Percentiles rank a stretch among this genome's conserved stretches.
phyloP scores from a whole-genome alignment of 2,329 filamentous ascomycete genomes.

The Stemphylium vesicarium region DNA sequence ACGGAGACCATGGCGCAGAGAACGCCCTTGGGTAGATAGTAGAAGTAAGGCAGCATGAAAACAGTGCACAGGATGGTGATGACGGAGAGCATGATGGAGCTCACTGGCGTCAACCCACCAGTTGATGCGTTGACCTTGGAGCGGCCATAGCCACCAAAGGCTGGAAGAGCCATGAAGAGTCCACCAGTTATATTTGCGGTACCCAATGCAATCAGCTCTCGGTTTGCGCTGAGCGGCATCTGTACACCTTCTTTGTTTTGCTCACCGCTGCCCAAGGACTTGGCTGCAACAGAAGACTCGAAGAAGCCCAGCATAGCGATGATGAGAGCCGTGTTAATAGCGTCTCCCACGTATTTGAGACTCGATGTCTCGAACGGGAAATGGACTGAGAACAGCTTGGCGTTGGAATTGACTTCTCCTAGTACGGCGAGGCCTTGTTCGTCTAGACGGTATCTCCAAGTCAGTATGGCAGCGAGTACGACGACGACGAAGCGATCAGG shows the following conservation, averaged over 20 bases:
- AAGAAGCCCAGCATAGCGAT: slow-evolving; percentile 98
- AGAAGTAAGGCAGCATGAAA: slow-evolving; percentile 88
- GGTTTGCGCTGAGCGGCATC: slow-evolving; percentile 85
- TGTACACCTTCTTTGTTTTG: slow-evolving; percentile 68
- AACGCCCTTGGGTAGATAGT: slow-evolving; percentile 96
- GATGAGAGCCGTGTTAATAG: slow-evolving; percentile 89
- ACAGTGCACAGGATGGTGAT: slow-evolving; percentile 82
- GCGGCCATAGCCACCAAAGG: slow-evolving; percentile 93
- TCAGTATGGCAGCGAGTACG: slow-evolving; percentile 79
- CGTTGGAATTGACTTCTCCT: slow-evolving; percentile 77
- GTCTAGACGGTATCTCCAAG: slow-evolving; percentile 80
- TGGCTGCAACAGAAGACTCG: slow-evolving; percentile 94
- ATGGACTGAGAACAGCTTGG: slow-evolving; percentile 76
- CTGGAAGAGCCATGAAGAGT: slow-evolving; percentile 89
- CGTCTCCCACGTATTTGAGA: slow-evolving; percentile 81
- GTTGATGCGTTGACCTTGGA: slow-evolving; percentile 95
- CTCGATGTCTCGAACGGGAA: slow-evolving; percentile 82
- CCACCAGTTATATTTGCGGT: slow-evolving; percentile 89
- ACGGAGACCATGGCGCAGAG: slow-evolving; percentile 93
- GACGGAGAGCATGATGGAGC: slow-evolving; percentile 82
- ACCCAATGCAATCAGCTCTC: slow-evolving; percentile 90
- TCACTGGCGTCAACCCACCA: slow-evolving; percentile 91
- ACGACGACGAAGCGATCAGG: slow-evolving; percentile 93
- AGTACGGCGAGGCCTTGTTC: slow-evolving; percentile 80
- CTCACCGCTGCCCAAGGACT: slow-evolving; percentile 70